Conservation (phyloP, 2,329 filamentous ascomycete genomes). For the Ophiostoma tasmaniense region DNA sequence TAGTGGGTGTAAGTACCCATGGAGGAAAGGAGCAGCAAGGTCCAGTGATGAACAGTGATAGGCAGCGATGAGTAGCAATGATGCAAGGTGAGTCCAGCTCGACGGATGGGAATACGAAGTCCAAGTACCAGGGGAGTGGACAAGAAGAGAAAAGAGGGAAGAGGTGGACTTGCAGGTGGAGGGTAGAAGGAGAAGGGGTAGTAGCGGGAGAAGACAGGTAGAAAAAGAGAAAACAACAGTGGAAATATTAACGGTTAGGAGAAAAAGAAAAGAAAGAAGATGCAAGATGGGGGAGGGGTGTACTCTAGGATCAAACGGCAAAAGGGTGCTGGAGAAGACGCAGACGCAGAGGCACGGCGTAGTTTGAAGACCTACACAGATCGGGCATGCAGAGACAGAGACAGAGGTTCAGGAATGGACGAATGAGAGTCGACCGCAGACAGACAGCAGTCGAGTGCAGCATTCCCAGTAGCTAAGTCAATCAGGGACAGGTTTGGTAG, state of each 20-base stretch:
- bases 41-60: background rate
- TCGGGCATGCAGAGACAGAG: background rate
- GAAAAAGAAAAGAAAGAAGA: background rate
- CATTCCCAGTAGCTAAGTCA: background rate
- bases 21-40: background rate
- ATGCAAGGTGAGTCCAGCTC: background rate
- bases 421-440: background rate
- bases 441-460: background rate
- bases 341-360: background rate
- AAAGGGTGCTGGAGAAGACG: background rate
- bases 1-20: background rate
- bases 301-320: background rate
- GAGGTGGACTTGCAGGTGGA: background rate
- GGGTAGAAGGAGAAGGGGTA: background rate
- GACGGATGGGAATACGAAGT: constrained; percentile 5
- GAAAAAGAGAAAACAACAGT: background rate
- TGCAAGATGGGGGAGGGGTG: background rate
- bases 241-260: background rate
- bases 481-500: background rate
- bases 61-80: background rate
- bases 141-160: background rate
- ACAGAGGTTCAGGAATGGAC: background rate
- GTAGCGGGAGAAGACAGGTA: constrained; percentile 4
- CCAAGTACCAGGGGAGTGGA: background rate
- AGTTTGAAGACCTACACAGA: background rate